A percentile compares a stretch with the other conserved stretches of the same genome.
Conservation (phyloP, 345 rosid species). For the Euphorbia lathyris region DNA sequence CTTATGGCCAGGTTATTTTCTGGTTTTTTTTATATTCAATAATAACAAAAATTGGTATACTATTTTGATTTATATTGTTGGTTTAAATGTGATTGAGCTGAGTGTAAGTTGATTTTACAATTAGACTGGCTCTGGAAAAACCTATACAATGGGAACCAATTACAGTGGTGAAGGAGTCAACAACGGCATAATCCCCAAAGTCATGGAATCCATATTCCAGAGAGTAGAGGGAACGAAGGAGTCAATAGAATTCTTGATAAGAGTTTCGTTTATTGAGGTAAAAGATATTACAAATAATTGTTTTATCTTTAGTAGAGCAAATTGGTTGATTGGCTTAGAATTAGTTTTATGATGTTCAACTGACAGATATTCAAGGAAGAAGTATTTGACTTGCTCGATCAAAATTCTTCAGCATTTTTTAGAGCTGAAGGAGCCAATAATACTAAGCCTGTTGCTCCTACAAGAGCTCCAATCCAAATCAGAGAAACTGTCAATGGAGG, state of each 20-base stretch:
- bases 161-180: constrained; percentile 60
- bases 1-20: constrained; percentile 87
- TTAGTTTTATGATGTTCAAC: constrained; percentile 8
- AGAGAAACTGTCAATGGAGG: constrained; percentile 91
- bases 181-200: constrained; percentile 73
- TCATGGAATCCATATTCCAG: constrained; percentile 69
- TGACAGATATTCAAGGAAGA: constrained; percentile 92
- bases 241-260: constrained; percentile 57
- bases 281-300: background rate
- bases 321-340: background rate
- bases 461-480: constrained; percentile 79
- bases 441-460: constrained; percentile 43
- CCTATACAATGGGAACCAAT: constrained; percentile 95
- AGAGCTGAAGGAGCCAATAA: constrained; percentile 46
- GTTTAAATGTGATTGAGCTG: background rate
- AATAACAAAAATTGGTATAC: too few relatives aligned
- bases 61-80: background rate
- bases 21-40: too few relatives aligned
- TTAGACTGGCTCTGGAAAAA: constrained; percentile 94
- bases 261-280: constrained; percentile 98
- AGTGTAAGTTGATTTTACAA: constrained; percentile 1
- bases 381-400: constrained; percentile 84
- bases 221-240: constrained; percentile 48
- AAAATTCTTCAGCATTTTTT: constrained; percentile 36
- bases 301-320: background rate